phyloP scores from a whole-genome alignment of 805 yeast species.

The Starmerella apicola region DNA sequence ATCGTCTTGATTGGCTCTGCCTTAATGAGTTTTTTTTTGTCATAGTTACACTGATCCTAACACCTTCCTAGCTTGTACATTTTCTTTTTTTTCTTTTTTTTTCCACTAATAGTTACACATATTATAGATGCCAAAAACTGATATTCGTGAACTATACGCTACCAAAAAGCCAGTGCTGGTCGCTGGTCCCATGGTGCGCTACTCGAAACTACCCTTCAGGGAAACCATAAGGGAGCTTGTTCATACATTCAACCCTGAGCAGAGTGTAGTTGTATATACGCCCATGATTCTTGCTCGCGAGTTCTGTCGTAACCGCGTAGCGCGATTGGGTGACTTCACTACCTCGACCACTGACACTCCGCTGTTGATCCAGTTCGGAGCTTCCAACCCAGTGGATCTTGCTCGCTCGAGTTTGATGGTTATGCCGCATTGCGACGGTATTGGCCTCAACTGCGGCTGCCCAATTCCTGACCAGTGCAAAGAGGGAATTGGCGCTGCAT shows the following conservation, averaged over 20 bases:
- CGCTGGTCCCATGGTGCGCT: conserved; percentile 95
- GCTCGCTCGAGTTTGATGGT: conserved; percentile 76
- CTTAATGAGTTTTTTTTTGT: conserved; percentile 12
- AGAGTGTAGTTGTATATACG: conserved; percentile 54
- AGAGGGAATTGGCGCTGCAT: conserved; percentile 94
- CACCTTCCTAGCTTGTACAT: conserved; percentile 2
- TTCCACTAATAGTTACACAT: background rate
- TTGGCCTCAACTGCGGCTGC: conserved; percentile 94
- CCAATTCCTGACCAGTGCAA: conserved; percentile 90
- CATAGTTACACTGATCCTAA: conserved; percentile 22
- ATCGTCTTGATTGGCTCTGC: conserved; percentile 17
- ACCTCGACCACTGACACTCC: conserved; percentile 61
- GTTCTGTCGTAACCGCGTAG: conserved; percentile 72
- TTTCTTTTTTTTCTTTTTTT: too few species aligned
- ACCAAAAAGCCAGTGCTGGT: conserved; percentile 34
- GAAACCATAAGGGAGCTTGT: conserved; percentile 53
- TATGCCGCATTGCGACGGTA: conserved; percentile 82
- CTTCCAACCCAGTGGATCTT: conserved; percentile 70
- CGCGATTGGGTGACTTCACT: conserved; percentile 73
- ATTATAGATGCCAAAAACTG: background rate
- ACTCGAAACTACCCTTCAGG: conserved; percentile 86
- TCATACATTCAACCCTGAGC: conserved; percentile 40
- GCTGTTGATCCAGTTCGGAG: conserved; percentile 81
- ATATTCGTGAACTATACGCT: background rate
- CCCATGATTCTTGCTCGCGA: conserved; percentile 97